These are phyloP conservation scores for Fusarium phyllophilum DNA, from an alignment of 2,329 filamentous ascomycete species.

Conservation along the genomic window DNA sequence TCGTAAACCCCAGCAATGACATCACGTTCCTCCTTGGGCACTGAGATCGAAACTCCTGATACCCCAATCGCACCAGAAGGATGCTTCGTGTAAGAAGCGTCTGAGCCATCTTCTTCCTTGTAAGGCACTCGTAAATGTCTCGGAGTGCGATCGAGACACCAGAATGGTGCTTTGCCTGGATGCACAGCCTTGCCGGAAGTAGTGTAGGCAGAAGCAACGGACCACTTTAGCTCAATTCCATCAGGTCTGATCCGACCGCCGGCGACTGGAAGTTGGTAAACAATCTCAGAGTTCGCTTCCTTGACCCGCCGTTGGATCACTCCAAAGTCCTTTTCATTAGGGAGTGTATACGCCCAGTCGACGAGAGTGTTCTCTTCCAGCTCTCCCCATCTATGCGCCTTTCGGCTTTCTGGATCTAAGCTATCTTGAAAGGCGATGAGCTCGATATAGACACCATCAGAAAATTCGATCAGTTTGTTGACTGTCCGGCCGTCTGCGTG, in stretches of 20 bases:
- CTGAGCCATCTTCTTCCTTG: not conserved
- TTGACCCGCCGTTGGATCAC: slow-evolving; percentile 5
- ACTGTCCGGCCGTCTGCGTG: slow-evolving; percentile 28
- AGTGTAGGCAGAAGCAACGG: slow-evolving; percentile 19
- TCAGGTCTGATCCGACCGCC: slow-evolving; percentile 26
- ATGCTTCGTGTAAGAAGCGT: slow-evolving; percentile 8
- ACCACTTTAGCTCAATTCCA: slow-evolving; percentile 26
- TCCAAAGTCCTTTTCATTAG: slow-evolving; percentile 1
- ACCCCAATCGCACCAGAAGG: not conserved
- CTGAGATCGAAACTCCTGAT: not conserved
- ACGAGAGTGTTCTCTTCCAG: slow-evolving; percentile 12
- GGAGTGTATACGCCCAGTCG: slow-evolving; percentile 31
- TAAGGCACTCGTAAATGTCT: slow-evolving; percentile 19
- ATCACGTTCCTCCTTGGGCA: not conserved
- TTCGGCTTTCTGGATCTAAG: slow-evolving; percentile 19
- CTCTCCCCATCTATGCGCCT: slow-evolving; percentile 19
- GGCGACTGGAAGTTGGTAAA: slow-evolving; percentile 5
- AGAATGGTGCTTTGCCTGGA: slow-evolving; percentile 21
- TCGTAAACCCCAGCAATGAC: slow-evolving; percentile 1
- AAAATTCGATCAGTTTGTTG: slow-evolving; percentile 22
- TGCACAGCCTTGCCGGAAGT: not conserved
- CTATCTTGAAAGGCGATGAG: slow-evolving; percentile 30
- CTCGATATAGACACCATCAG: slow-evolving; percentile 27
- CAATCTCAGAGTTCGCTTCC: not conserved
- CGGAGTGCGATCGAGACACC: slow-evolving; percentile 23